Conservation (phyloP, 176 grass and related monocot genomes). For the Lolium rigidum region DNA sequence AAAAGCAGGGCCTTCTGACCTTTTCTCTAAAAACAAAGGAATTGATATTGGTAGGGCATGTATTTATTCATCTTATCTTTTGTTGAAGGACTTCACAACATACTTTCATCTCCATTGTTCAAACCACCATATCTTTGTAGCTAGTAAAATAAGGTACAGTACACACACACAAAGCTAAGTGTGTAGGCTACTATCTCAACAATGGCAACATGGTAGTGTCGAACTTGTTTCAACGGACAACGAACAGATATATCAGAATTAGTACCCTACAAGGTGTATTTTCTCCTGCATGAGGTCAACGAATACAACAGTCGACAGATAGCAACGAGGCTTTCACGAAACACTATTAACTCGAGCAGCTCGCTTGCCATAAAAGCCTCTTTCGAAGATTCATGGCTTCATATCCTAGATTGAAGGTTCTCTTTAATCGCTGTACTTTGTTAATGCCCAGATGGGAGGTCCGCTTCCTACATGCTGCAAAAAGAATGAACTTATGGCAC, state of each 20-base stretch:
- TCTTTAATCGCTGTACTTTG: background rate
- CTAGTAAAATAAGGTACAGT: too few species aligned
- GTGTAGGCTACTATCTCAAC: background rate
- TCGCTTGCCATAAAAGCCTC: background rate
- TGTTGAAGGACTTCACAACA: too few species aligned
- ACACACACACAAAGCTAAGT: too few species aligned
- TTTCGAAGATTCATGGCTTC: background rate
- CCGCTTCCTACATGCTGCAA: background rate
- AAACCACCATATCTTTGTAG: too few species aligned
- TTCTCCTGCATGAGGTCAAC: background rate
- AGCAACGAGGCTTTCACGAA: slow-evolving; percentile 6
- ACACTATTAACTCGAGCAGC: slow-evolving; percentile 14
- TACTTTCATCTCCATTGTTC: too few species aligned
- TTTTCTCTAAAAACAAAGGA: too few species aligned
- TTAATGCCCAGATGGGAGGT: background rate
- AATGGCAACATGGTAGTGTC: background rate
- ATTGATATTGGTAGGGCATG: too few species aligned
- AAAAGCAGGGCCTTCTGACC: too few species aligned
- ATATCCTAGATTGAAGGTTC: slow-evolving; percentile 6
- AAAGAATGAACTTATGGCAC: background rate
- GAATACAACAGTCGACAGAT: slow-evolving; percentile 11
- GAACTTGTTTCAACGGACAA: background rate
- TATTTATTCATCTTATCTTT: too few species aligned
- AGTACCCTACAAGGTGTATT: slow-evolving; percentile 7
- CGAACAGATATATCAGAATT: slow-evolving; percentile 2